A percentile compares a stretch with the other conserved stretches of the same genome.
Evolutionary conservation across 139 green algal genomes (phyloP).

Genomic region (Picochlorum costavermella): DNA sequence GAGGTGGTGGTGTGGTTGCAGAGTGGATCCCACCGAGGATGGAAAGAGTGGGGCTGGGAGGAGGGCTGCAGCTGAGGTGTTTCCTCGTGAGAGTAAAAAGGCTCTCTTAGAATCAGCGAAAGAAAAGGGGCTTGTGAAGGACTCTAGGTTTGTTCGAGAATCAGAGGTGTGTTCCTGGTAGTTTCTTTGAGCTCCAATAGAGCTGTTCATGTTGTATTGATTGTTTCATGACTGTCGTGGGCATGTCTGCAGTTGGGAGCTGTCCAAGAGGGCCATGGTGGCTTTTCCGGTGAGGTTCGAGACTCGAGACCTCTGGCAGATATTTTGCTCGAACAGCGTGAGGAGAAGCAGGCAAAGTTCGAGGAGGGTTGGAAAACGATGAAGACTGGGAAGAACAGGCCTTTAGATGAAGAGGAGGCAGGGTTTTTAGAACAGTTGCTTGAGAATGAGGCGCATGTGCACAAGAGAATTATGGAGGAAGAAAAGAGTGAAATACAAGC

Average conservation of each 20-base stretch:
- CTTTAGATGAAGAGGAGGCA: slow-evolving; percentile 73
- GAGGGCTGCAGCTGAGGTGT: slow-evolving; percentile 52
- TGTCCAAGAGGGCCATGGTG: neutral
- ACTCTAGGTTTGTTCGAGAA: slow-evolving; percentile 64
- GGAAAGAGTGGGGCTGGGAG: slow-evolving; percentile 51
- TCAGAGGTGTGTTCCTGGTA: slow-evolving; percentile 22
- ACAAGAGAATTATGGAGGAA: slow-evolving; percentile 19
- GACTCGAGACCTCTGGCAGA: slow-evolving; percentile 54
- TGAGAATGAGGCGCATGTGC: slow-evolving; percentile 21
- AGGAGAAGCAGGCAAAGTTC: slow-evolving; percentile 67
- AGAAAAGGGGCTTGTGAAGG: slow-evolving; percentile 38
- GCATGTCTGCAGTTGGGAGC: neutral
- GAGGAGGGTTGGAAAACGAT: slow-evolving; percentile 68
- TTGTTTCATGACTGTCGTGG: neutral
- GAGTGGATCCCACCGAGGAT: too few relatives aligned
- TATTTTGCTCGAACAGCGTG: slow-evolving; percentile 54
- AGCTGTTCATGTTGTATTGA: neutral
- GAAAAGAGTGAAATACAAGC: slow-evolving; percentile 50
- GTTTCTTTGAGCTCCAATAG: neutral
- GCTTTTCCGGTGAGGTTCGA: neutral
- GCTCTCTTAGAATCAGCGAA: slow-evolving; percentile 16
- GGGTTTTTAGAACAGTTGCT: slow-evolving; percentile 57
- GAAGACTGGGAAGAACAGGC: slow-evolving; percentile 77
- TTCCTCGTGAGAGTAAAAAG: slow-evolving; percentile 41
- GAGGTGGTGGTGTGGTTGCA: too few relatives aligned